Evolutionary conservation across 2,329 filamentous ascomycete genomes (phyloP), one percentile per base, ranked within the genome.

Genomic region (Monilinia fructigena): DNA sequence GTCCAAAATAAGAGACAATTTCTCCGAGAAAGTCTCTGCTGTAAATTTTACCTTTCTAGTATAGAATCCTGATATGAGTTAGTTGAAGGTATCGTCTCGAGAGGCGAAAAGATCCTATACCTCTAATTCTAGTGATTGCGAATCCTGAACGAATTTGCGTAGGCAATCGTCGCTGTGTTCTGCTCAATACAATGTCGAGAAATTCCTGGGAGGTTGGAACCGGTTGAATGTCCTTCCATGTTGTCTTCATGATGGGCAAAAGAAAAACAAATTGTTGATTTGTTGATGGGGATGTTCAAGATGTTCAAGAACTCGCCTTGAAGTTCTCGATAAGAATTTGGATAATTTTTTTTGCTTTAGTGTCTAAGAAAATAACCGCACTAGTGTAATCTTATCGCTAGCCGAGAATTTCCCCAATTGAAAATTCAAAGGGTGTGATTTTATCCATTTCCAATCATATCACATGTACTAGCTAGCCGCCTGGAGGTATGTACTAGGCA

Each of bases 11-110:
- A 89, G 86, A 72, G 87, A 87, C 72, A 99, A 88, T 81, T 98
- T 98, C 79, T 99, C 95, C 71, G 89, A 88, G 79, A 97, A 97
- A 53, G 94, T 98, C 81, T 99, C 95, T 76, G 94, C 89, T 7
- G 95, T 97, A 81, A 93, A 99, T 81, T 98, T 98, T 84, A 97
- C 93, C 81, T 98, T 98, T 78, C 95, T 85, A 55, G 94, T 97
- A 80, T 98, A 98, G 82, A 98, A 98, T 60, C 87, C 90, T 89
- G 72, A 7, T 47, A 35, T n/a, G n/a, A 16, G 66, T 72, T 60
- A 70, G 62, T 66, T 58, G 55, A 47, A 54, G 20, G 2, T 6
- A 18, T 35, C 35, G 28, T 31, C 8, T n/a, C 63, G 2, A 52
- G 20, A 64, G 56, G 54, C 66, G 63, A 63, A 67, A 66, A 48